These are phyloP conservation scores for Canna indica DNA, from an alignment of 176 grass and related monocot species.

Conservation along the genomic window DNA sequence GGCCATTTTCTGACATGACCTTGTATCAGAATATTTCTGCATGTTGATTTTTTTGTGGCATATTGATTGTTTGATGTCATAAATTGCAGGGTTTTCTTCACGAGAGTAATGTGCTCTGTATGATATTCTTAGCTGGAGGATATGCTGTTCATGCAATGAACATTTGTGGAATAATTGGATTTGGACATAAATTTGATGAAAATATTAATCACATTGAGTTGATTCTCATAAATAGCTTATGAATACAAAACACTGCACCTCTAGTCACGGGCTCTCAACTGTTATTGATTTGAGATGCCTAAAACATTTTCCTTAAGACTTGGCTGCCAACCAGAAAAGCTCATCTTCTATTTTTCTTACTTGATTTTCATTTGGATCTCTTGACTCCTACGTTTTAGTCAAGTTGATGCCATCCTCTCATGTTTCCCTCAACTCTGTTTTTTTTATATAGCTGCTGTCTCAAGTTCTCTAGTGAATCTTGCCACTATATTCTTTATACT, in stretches of 20 bases:
- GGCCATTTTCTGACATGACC: too few relatives aligned
- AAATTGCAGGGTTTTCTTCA: slow-evolving; percentile 36
- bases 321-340: not conserved
- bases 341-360: not conserved
- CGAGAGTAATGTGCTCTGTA: slow-evolving; percentile 22
- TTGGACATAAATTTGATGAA: slow-evolving; percentile 1
- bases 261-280: not conserved
- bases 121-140: slow-evolving; percentile 9
- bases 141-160: slow-evolving; percentile 14
- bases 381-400: not conserved
- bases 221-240: not conserved
- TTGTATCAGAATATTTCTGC: not conserved
- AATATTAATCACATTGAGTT: not conserved
- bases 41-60: not conserved
- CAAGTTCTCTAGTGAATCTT: not conserved
- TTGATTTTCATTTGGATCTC: not conserved
- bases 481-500: not conserved
- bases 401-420: not conserved
- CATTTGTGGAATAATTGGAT: not conserved
- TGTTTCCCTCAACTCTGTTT: not conserved
- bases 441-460: not conserved
- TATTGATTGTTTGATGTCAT: slow-evolving; percentile 26
- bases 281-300: not conserved
- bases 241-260: not conserved
- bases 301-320: not conserved